A percentile compares a stretch with the other conserved stretches of the same genome.
phyloP scores from a whole-genome alignment of 2,329 filamentous ascomycete species.

The Sporothrix pseudoabietina region DNA sequence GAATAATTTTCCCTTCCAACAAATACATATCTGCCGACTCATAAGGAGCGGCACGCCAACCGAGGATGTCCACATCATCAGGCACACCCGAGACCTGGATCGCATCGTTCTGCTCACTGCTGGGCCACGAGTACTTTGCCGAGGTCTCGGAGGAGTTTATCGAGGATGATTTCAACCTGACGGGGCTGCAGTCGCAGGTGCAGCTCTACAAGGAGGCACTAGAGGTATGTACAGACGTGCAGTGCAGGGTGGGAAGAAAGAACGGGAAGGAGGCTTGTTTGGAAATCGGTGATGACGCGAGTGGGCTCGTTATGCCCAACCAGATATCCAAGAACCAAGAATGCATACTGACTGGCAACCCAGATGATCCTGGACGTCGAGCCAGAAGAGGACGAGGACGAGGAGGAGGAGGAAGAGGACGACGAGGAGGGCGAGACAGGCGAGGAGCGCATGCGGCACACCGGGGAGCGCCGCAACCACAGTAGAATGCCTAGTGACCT shows the following conservation, averaged over 20 bases:
- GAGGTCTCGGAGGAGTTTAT: constrained; percentile 99
- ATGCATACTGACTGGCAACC: background rate
- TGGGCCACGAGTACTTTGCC: constrained; percentile 98
- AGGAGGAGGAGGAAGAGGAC: constrained; percentile 78
- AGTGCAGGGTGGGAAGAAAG: no score
- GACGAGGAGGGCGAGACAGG: constrained; percentile 71
- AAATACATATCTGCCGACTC: background rate
- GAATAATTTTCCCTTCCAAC: background rate
- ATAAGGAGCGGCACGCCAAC: constrained; percentile 6
- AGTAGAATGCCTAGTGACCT: constrained; percentile 88
- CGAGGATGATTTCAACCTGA: constrained; percentile 99
- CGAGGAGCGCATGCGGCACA: constrained; percentile 59
- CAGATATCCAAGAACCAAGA: background rate
- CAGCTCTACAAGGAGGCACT: constrained; percentile 98
- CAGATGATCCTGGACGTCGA: constrained; percentile 98
- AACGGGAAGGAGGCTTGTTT: background rate
- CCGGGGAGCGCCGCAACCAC: constrained; percentile 72
- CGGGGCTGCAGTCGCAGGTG: constrained; percentile 90
- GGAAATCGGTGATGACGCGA: background rate
- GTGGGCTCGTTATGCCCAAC: background rate
- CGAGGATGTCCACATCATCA: constrained; percentile 62
- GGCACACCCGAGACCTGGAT: constrained; percentile 88
- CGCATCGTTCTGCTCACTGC: constrained; percentile 89
- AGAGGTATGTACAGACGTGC: constrained; percentile 58
- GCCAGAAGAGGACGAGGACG: constrained; percentile 89